Conservation (phyloP, 371 early-diverging fungal genomes). For the Rhizopus sp. region DNA sequence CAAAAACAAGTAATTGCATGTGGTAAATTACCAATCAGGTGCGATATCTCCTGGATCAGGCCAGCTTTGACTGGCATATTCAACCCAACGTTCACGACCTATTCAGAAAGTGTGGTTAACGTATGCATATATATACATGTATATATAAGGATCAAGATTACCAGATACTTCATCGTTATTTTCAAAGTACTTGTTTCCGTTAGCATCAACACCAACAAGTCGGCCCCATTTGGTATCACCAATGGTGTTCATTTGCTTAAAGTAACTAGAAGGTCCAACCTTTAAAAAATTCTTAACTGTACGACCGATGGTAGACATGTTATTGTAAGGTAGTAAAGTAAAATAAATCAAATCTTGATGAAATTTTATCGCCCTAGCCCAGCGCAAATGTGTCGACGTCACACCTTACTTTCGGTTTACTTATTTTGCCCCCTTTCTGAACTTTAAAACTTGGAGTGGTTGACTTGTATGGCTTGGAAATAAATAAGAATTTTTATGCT, state of each 20-base stretch:
- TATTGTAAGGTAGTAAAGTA: conserved; percentile 16
- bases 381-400: too few relatives aligned
- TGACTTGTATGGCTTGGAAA: too few relatives aligned
- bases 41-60: conserved; percentile 84
- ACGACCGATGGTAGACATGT: conserved; percentile 63
- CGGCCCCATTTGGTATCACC: conserved; percentile 85
- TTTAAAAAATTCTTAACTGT: conserved; percentile 61
- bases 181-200: conserved; percentile 92
- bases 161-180: conserved; percentile 85
- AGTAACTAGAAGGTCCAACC: conserved; percentile 60
- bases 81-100: conserved; percentile 93
- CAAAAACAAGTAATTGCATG: neutral
- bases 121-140: too few relatives aligned
- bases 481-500: too few relatives aligned
- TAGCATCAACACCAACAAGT: conserved; percentile 81
- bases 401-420: too few relatives aligned
- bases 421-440: too few relatives aligned
- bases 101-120: neutral
- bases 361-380: too few relatives aligned
- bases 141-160: conserved; percentile 13
- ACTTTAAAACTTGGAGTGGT: too few relatives aligned
- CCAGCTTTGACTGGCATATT: conserved; percentile 70
- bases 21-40: conserved; percentile 78
- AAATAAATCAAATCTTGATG: neutral
- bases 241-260: conserved; percentile 72